Evolutionary conservation across 768 basidiomycete species (phyloP).

Genomic region (Rhodocollybia butyracea): DNA sequence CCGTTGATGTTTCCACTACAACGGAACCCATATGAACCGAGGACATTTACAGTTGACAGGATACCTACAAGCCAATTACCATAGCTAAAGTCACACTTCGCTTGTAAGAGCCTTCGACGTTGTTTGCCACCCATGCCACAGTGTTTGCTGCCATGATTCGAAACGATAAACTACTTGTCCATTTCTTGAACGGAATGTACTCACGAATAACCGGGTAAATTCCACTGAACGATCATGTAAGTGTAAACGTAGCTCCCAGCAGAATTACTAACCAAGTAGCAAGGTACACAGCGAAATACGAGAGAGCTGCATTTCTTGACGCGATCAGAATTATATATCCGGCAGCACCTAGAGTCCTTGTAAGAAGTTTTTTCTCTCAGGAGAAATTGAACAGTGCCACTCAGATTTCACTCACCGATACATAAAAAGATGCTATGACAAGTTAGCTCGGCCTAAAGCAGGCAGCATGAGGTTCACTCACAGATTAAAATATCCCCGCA

Average conservation of each 20-base stretch:
- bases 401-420: too few relatives aligned
- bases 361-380: not conserved
- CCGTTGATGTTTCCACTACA: conserved; percentile 70
- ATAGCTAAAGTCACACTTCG: conserved; percentile 69
- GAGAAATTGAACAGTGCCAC: not conserved
- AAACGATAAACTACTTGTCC: too few relatives aligned
- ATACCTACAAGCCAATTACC: conserved; percentile 58
- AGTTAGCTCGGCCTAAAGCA: not conserved
- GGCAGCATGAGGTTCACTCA: conserved; percentile 29
- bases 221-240: conserved; percentile 38
- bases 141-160: conserved; percentile 45
- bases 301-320: conserved; percentile 60
- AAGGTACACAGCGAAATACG: conserved; percentile 70
- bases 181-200: conserved; percentile 23
- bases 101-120: conserved; percentile 74
- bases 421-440: conserved; percentile 30
- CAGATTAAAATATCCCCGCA: conserved; percentile 64
- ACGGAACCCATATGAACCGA: not conserved
- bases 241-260: not conserved
- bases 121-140: conserved; percentile 65
- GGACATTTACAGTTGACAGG: not conserved
- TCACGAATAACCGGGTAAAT: conserved; percentile 74
- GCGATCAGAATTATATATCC: conserved; percentile 71
- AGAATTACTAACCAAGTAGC: conserved; percentile 44
- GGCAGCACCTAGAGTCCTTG: conserved; percentile 36